phyloP scores from a whole-genome alignment of 345 rosid genomes.

The thale cress (Arabidopsis thaliana) region TAIR10.1 NC_003070.9:18471001-18471500 shows the following conservation, averaged over 20 bases:
- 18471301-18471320: slow-evolving; percentile 89
- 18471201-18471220: slow-evolving; percentile 55
- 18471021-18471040: slow-evolving; percentile 52
- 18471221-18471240: slow-evolving; percentile 56
- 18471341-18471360: slow-evolving; percentile 60
- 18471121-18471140: slow-evolving; percentile 60
- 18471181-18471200: slow-evolving; percentile 58
- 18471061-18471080: slow-evolving; percentile 47
- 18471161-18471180: slow-evolving; percentile 84
- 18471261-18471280: slow-evolving; percentile 99
- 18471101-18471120: slow-evolving; percentile 50
- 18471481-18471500: slow-evolving; percentile 58
- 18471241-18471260: slow-evolving; percentile 66
- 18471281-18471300: slow-evolving; percentile 93
- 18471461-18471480: slow-evolving; percentile 56
- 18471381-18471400: slow-evolving; percentile 69
- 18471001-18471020: slow-evolving; percentile 60
- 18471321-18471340: slow-evolving; percentile 67
- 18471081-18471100: slow-evolving; percentile 45
- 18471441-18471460: slow-evolving; percentile 56
- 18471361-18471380: slow-evolving; percentile 70
- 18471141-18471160: slow-evolving; percentile 81
- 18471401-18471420: slow-evolving; percentile 68
- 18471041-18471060: slow-evolving; percentile 60
- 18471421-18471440: slow-evolving; percentile 74